A percentile compares a stretch with the other conserved stretches of the same genome.
These are phyloP conservation scores for Hanseniaspora uvarum DNA, from an alignment of 1,139 yeast genomes.

Conservation along the genomic window DNA sequence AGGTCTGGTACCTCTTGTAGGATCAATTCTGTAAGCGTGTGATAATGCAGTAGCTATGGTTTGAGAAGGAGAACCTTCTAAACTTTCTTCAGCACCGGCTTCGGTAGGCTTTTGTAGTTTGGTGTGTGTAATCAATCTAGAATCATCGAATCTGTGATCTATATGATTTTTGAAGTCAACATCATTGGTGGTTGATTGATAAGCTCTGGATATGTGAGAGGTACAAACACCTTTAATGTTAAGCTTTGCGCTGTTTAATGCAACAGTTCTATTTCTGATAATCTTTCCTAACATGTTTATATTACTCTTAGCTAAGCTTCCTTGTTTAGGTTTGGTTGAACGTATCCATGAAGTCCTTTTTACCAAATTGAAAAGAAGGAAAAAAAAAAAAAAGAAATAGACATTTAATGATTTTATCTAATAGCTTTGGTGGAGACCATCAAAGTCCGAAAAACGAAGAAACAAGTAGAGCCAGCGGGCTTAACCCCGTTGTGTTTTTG, in stretches of 20 bases:
- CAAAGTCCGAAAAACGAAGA: no score
- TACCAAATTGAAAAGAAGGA: no score
- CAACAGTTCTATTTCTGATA: not conserved
- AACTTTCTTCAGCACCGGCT: constrained; percentile 15
- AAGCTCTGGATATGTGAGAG: not conserved
- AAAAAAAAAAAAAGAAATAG: no score
- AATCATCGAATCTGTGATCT: constrained; percentile 17
- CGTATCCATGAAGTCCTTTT: no score
- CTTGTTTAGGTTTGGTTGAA: not conserved
- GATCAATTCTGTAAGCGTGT: constrained; percentile 33
- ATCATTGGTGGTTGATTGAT: constrained; percentile 3
- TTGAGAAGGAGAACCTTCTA: constrained; percentile 24
- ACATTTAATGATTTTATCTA: no score
- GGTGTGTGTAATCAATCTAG: constrained; percentile 16
- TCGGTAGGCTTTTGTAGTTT: constrained; percentile 19
- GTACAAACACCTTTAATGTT: not conserved
- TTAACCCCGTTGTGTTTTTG: no score
- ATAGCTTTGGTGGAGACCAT: no score
- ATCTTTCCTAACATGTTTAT: not conserved
- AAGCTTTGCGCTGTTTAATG: not conserved
- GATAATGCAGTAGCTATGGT: constrained; percentile 27
- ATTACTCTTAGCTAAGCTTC: not conserved
- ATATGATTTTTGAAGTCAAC: constrained; percentile 12
- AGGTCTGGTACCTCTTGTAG: constrained; percentile 59
- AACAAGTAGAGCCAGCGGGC: no score